Conservation (phyloP, 768 basidiomycete species). For the Phylloporus sp. region DNA sequence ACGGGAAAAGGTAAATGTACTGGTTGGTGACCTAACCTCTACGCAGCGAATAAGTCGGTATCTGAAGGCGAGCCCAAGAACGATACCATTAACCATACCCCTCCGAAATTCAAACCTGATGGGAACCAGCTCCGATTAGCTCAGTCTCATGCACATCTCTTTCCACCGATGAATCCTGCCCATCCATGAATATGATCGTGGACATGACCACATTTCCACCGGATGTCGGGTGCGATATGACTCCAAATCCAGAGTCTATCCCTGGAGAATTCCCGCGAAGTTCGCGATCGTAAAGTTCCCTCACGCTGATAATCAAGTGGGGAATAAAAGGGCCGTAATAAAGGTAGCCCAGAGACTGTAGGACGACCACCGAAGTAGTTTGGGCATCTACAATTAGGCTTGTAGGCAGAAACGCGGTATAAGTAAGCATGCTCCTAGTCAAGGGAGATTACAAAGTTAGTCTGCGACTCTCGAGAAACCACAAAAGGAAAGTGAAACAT, state of each 20-base stretch:
- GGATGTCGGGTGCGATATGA: neutral
- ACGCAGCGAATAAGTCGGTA: no score
- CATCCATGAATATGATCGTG: neutral
- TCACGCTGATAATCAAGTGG: conserved; percentile 9
- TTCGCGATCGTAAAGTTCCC: neutral
- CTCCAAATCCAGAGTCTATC: conserved; percentile 6
- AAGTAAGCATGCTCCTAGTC: neutral
- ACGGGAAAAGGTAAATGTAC: no score
- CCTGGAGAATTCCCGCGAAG: neutral
- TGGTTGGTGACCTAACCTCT: no score
- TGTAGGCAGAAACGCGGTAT: neutral
- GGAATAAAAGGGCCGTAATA: neutral
- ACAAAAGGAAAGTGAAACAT: neutral
- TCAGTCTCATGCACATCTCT: neutral
- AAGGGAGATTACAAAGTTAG: neutral
- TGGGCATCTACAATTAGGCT: neutral
- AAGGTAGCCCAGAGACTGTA: neutral
- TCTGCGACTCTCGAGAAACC: neutral
- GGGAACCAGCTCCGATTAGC: neutral
- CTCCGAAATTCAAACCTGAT: neutral
- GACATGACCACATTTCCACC: neutral
- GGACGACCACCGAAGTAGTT: no score
- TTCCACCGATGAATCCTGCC: neutral
- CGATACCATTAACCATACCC: no score
- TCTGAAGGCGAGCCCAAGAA: no score